Conservation (phyloP, 2,329 filamentous ascomycete species). For the Chrysoporthe deuterocubensis region DNA sequence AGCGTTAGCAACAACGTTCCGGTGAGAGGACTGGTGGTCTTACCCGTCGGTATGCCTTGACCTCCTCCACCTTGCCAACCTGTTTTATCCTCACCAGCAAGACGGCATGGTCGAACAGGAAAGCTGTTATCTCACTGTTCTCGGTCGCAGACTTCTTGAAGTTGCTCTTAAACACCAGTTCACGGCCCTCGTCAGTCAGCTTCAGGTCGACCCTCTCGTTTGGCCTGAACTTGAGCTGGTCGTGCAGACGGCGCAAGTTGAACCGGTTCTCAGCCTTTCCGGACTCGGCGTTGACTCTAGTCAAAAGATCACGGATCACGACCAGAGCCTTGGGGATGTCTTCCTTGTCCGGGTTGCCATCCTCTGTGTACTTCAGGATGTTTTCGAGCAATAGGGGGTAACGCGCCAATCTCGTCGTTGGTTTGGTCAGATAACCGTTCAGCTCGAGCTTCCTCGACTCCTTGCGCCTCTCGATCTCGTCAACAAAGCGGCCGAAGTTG, state of each 20-base stretch:
- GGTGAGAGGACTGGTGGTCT: conserved; percentile 32
- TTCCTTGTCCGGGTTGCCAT: conserved; percentile 85
- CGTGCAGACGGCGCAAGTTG: conserved; percentile 89
- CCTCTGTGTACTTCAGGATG: conserved; percentile 87
- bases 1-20: conserved; percentile 25
- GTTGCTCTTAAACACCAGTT: conserved; percentile 90
- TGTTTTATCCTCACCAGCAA: conserved; percentile 89
- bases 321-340: conserved; percentile 89
- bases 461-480: conserved; percentile 93
- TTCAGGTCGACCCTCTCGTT: conserved; percentile 93
- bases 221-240: conserved; percentile 86
- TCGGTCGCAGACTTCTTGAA: conserved; percentile 93
- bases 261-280: conserved; percentile 98
- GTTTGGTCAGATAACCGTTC: conserved; percentile 97
- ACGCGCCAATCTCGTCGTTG: conserved; percentile 89
- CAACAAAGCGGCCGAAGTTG: conserved; percentile 87
- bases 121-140: conserved; percentile 87
- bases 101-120: conserved; percentile 95
- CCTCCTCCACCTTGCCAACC: conserved; percentile 90
- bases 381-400: conserved; percentile 93
- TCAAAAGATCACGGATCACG: conserved; percentile 85
- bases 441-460: conserved; percentile 96
- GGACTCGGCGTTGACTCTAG: conserved; percentile 89
- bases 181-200: conserved; percentile 88
- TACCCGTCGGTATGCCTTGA: conserved; percentile 85